phyloP scores from a whole-genome alignment of 805 yeast genomes.

The Candida berthetii region DNA sequence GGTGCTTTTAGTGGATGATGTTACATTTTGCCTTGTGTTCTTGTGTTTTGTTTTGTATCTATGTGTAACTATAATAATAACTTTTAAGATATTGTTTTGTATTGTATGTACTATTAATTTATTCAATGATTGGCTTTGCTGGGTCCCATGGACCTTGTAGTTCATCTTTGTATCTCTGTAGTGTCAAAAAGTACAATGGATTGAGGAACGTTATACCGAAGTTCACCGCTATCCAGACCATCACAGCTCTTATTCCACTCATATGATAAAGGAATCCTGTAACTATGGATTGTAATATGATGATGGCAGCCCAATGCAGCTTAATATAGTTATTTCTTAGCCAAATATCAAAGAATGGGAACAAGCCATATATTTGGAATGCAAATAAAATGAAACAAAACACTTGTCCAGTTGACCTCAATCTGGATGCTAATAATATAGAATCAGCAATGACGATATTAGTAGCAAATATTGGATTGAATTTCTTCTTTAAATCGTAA shows the following conservation, averaged over 20 bases:
- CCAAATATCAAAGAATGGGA: constrained; percentile 65
- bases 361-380: constrained; percentile 62
- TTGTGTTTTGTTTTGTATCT: not conserved
- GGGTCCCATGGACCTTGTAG: constrained; percentile 93
- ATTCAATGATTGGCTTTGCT: constrained; percentile 61
- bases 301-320: constrained; percentile 6
- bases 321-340: constrained; percentile 33
- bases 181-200: constrained; percentile 63
- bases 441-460: constrained; percentile 82
- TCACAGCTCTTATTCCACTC: constrained; percentile 33
- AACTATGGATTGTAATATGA: constrained; percentile 14
- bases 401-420: constrained; percentile 66
- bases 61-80: constrained; percentile 1
- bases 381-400: constrained; percentile 78
- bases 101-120: no score
- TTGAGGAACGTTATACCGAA: constrained; percentile 44
- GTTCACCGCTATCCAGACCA: constrained; percentile 46
- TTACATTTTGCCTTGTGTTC: no score
- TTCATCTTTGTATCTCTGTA: constrained; percentile 80
- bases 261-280: constrained; percentile 27
- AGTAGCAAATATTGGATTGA: constrained; percentile 58
- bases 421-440: constrained; percentile 85
- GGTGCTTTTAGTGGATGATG: constrained; percentile 62
- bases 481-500: constrained; percentile 31
- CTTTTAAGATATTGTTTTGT: no score